phyloP scores from a whole-genome alignment of 352 stramenopile genomes.

The Globisporangium rhizosaccharum region DNA sequence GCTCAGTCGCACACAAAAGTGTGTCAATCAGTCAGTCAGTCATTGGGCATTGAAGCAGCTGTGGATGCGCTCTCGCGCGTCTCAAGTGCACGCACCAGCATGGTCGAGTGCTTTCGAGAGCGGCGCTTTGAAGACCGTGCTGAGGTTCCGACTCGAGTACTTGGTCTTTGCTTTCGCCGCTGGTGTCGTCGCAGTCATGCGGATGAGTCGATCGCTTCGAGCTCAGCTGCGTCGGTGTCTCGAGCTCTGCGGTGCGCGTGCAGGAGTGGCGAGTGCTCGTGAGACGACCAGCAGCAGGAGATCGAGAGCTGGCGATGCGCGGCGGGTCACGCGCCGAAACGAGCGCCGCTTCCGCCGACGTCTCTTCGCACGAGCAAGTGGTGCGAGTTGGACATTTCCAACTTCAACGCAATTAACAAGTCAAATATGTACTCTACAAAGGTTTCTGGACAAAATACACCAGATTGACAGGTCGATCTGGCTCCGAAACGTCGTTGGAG shows the following conservation, averaged over 20 bases:
- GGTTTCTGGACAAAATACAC: not conserved
- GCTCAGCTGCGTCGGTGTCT: not conserved
- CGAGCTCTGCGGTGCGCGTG: not conserved
- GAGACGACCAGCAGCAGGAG: not conserved
- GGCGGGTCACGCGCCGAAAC: not conserved
- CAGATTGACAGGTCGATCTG: too few species aligned
- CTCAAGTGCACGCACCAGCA: conserved; percentile 4
- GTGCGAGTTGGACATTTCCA: not conserved
- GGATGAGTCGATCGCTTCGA: not conserved
- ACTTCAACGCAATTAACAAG: not conserved
- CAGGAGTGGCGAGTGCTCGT: not conserved
- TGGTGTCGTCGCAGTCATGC: conserved; percentile 45
- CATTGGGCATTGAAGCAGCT: not conserved
- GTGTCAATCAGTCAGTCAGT: not conserved
- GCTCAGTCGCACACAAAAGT: not conserved
- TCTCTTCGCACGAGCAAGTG: not conserved
- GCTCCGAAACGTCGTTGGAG: too few species aligned
- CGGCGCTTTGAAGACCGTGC: conserved; percentile 58
- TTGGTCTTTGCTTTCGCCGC: conserved; percentile 47
- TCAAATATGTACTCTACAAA: not conserved
- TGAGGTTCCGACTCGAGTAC: conserved; percentile 77
- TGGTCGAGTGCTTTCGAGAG: conserved; percentile 29
- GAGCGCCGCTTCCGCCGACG: not conserved
- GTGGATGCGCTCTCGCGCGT: not conserved
- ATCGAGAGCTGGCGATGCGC: not conserved